Evolutionary conservation across 179 eudicot genomes (phyloP), one percentile per base, ranked within the genome.

Genomic region (Amaranthus tricolor): DNA sequence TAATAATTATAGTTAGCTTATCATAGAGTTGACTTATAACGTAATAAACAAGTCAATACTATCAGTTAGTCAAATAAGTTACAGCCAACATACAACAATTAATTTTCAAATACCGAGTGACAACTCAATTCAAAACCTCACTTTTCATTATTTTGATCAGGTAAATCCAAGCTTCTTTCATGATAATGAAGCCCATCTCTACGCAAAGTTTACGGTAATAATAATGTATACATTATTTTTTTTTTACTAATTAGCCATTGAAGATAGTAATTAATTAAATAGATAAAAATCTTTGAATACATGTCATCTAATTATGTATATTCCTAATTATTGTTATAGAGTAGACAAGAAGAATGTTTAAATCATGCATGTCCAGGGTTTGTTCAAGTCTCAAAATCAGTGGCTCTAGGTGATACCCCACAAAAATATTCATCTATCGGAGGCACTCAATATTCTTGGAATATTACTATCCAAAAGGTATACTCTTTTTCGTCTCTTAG

Each of bases 381-480:
- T 50, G 72, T 77, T 12, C 76, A 71, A 77, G 72, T 72, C 5
- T 67, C 70, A 4, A 49, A 50, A 21, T 47, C 47, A 14, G 10
- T 48, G 0, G 51, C 66, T 62, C 15, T 70, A 12, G 79, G 79
- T 0, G 0, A 12, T 4, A 19, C 14, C 15, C 75, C 75, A 0
- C 1, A 44, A 5, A 53, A 9, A 7, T 70, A 70, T 44, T 24
- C 71, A 1, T 5, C 2, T 20, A 14, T 54, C 15, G 12, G n/a
- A 0, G 56, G 65, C 2, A 7, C 10, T 10, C 65, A 77, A 54
- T n/a, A 13, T n/a, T 4, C 5, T 1, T 71, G 76, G 76, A 66
- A 64, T 24, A n/a, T 77, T n/a, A 14, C 72, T 0, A 64, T 77
- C 19, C 72, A 71, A 5, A 77, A 77, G 72, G 80, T 77, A 77